phyloP scores from a whole-genome alignment of 1,284 basidiomycete species.

The Lentinula novae-zelandiae region DNA sequence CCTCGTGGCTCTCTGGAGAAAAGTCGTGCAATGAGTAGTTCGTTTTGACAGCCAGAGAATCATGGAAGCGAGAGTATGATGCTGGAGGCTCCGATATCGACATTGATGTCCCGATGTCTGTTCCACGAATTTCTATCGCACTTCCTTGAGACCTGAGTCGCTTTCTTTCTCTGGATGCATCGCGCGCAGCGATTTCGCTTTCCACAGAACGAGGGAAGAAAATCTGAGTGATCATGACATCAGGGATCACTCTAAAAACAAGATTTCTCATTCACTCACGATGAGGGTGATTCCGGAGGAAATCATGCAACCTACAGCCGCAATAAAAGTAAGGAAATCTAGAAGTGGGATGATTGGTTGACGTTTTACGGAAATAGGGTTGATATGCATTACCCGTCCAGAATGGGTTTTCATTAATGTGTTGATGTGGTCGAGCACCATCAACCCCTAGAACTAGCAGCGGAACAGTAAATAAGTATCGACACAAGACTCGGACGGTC shows the following conservation, averaged over 20 bases:
- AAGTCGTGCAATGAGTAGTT: constrained; percentile 3
- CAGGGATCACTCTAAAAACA: not conserved
- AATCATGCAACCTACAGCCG: constrained; percentile 55
- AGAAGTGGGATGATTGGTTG: not conserved
- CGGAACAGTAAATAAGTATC: constrained; percentile 63
- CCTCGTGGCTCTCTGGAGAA: not conserved
- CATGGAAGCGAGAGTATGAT: constrained; percentile 7
- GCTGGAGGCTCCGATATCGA: constrained; percentile 13
- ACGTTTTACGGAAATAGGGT: not conserved
- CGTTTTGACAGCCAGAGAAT: constrained; percentile 5
- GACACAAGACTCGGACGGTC: constrained; percentile 67
- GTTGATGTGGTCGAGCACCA: constrained; percentile 54
- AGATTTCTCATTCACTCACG: constrained; percentile 35
- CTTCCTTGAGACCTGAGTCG: constrained; percentile 16
- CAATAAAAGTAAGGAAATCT: constrained; percentile 59
- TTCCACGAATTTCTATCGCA: not conserved
- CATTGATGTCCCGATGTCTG: not conserved
- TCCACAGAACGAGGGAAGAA: constrained; percentile 76
- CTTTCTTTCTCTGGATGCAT: constrained; percentile 35
- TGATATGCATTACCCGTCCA: constrained; percentile 34
- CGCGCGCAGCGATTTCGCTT: constrained; percentile 51
- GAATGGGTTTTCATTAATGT: constrained; percentile 61
- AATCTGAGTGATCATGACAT: constrained; percentile 38
- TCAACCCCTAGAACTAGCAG: constrained; percentile 64
- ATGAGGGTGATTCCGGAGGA: constrained; percentile 73